These are phyloP conservation scores for Thymus mandschuricus DNA, from an alignment of 257 asterid species.

Conservation along the genomic window DNA sequence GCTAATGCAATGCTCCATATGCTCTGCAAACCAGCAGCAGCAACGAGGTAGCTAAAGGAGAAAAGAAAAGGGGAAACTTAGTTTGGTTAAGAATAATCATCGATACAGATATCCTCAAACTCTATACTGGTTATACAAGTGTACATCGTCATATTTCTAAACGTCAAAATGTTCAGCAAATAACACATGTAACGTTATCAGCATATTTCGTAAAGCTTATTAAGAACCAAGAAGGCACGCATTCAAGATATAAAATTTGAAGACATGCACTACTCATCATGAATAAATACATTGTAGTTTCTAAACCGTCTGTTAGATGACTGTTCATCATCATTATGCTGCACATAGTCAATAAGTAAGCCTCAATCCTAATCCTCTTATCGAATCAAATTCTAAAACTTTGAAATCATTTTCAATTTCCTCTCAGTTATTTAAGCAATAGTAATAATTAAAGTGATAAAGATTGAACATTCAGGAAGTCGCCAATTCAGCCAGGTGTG, in stretches of 20 bases:
- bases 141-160: background rate
- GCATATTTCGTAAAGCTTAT: background rate
- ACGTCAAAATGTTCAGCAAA: background rate
- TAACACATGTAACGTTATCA: background rate
- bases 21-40: constrained; percentile 96
- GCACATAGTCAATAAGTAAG: background rate
- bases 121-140: background rate
- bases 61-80: constrained; percentile 15
- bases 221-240: background rate
- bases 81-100: constrained; percentile 10
- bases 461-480: background rate
- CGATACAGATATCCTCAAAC: constrained; percentile 5
- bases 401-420: background rate
- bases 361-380: constrained; percentile 9
- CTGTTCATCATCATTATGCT: background rate
- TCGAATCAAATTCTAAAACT: background rate
- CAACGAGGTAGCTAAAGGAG: constrained; percentile 84
- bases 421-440: background rate
- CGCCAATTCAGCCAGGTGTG: background rate
- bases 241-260: background rate
- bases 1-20: constrained; percentile 91
- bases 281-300: background rate
- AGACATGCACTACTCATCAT: background rate
- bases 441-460: background rate
- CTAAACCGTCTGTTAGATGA: constrained; percentile 1